Evolutionary conservation across 306 rosid genomes (phyloP), one percentile per base, ranked within the genome.

Genomic region (Coriaria nepalensis): DNA sequence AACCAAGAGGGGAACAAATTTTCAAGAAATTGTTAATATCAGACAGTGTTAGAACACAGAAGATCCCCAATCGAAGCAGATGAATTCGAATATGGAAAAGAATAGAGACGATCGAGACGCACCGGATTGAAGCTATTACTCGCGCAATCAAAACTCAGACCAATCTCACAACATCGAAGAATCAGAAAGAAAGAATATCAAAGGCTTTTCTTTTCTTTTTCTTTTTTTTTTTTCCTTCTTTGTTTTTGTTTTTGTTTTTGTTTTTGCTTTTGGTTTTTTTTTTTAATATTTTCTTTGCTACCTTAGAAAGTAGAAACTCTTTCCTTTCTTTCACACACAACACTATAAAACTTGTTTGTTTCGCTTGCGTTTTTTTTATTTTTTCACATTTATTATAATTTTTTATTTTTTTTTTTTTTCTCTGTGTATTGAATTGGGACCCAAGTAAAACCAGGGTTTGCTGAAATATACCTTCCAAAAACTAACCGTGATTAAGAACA

Each of bases 101-200:
- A 51, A 49, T 13, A 38, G 5, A 48, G 40, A 73, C 33, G 64
- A 77, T 73, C 65, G 67, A 71, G 40, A 73, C 73, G 40, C 60
- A 78, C 81, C 81, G 36, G 81, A 72, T 72, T 49, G 46, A 47
- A 59, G 57, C 44, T 55, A 61, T 59, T 47, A 63, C 49, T 39
- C 52, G 36, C 73, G 65, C 29, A 83, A 80, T 75, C 85, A 68
- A 48, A 68, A 62, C 57, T 37, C 67, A 14, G 66, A 62, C 61
- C 64, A 69, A 67, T 63, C 68, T 74, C 62, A 63, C 72, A 82
- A 60, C 77, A 74, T 70, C 60, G 63, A 60, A 72, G 70, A 66
- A 71, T 79, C 73, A 77, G 62, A 66, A 38, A 60, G 20, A 20
- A 20, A 20, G 49, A 57, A 60, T 62, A 63, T 59, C 48, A 37